A percentile compares a stretch with the other conserved stretches of the same genome.
Conservation (phyloP, 305 asterid genomes). For the Fraxinus baroniana region DNA sequence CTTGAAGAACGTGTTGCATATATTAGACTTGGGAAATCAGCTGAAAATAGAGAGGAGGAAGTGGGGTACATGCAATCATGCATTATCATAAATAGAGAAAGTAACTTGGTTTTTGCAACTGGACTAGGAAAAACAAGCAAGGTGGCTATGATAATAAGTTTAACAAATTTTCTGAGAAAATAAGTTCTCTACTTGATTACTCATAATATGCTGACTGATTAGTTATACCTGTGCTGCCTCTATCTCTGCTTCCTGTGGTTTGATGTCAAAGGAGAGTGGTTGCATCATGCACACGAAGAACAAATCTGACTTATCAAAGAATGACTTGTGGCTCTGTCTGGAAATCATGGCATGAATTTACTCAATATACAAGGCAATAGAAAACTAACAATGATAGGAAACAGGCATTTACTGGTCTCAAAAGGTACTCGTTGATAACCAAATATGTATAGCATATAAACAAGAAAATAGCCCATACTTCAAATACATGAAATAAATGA, state of each 20-base stretch:
- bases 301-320: conserved; percentile 81
- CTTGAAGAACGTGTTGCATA: background rate
- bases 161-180: background rate
- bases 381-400: background rate
- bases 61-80: background rate
- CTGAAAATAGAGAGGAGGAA: background rate
- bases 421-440: background rate
- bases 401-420: background rate
- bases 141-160: background rate
- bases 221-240: conserved; percentile 89
- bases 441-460: background rate
- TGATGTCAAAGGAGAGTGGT: conserved; percentile 71
- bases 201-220: conserved; percentile 12
- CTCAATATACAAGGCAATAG: background rate
- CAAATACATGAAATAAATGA: background rate
- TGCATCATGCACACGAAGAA: conserved; percentile 91
- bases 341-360: conserved; percentile 14
- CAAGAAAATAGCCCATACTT: background rate
- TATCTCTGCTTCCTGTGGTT: conserved; percentile 76
- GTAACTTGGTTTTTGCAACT: background rate
- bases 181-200: background rate
- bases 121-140: background rate
- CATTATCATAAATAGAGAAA: background rate
- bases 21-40: background rate
- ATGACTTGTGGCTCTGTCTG: conserved; percentile 91